A percentile compares a stretch with the other conserved stretches of the same genome.
Conservation (phyloP, 2,329 filamentous ascomycete genomes). For the Fusarium metavorans region DNA sequence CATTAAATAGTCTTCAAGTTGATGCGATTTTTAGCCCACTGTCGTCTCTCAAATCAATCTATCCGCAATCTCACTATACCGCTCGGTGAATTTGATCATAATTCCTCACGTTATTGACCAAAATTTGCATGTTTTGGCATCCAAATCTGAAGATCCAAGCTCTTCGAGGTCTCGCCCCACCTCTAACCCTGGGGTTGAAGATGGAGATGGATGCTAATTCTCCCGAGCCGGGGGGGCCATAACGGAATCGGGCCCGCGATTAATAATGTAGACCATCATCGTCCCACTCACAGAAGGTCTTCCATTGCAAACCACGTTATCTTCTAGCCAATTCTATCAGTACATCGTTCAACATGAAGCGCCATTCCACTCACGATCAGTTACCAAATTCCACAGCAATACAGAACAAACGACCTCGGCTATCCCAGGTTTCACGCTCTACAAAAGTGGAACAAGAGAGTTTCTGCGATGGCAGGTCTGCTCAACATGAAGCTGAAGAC, state of each 20-base stretch:
- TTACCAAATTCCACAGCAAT: background rate
- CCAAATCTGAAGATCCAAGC: too few species aligned
- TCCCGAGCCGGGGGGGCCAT: background rate
- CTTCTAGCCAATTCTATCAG: background rate
- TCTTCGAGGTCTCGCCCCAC: background rate
- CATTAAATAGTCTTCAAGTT: background rate
- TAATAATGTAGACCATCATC: background rate
- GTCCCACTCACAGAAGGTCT: background rate
- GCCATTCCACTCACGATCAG: background rate
- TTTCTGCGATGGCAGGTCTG: background rate
- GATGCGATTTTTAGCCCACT: background rate
- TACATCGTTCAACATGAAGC: background rate
- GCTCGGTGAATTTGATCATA: background rate
- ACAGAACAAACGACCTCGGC: background rate
- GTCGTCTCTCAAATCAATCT: background rate
- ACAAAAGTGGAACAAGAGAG: too few species aligned
- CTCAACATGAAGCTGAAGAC: background rate
- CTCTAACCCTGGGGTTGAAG: slow-evolving; percentile 8
- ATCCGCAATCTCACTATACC: background rate
- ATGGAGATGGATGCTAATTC: background rate
- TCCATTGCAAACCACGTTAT: background rate
- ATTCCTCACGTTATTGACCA: background rate
- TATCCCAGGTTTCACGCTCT: background rate
- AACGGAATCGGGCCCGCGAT: background rate
- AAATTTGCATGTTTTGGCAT: background rate